Evolutionary conservation across 805 yeast genomes (phyloP).

Genomic region (Metschnikowia similis): DNA sequence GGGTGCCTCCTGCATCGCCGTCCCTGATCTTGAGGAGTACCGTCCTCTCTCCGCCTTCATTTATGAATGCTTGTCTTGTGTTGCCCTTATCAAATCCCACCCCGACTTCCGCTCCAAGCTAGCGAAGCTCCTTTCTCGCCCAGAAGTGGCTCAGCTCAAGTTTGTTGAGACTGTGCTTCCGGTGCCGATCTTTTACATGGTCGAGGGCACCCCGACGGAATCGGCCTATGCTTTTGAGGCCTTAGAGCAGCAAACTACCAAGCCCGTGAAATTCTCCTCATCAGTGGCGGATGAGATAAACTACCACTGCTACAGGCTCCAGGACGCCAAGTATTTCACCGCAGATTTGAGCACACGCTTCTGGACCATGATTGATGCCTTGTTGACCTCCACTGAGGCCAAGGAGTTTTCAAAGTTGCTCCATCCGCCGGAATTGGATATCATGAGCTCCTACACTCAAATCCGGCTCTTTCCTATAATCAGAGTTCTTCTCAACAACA

Average conservation of each 20-base stretch:
- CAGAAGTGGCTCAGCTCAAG: not conserved
- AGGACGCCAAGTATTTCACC: conserved; percentile 47
- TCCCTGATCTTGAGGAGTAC: not conserved
- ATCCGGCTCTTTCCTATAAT: conserved; percentile 34
- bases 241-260: conserved; percentile 5
- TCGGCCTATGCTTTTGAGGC: conserved; percentile 45
- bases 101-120: conserved; percentile 33
- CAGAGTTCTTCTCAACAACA: conserved; percentile 45
- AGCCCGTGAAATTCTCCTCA: conserved; percentile 3
- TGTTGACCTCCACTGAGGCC: conserved; percentile 26
- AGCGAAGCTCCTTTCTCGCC: conserved; percentile 1
- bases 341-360: conserved; percentile 39
- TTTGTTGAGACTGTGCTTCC: conserved; percentile 27
- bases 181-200: conserved; percentile 50
- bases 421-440: conserved; percentile 28
- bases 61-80: conserved; percentile 50
- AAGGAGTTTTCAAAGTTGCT: conserved; percentile 20
- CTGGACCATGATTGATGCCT: conserved; percentile 41
- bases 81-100: conserved; percentile 43
- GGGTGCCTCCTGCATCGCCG: conserved; percentile 3
- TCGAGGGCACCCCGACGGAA: conserved; percentile 48
- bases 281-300: conserved; percentile 51
- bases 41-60: conserved; percentile 15
- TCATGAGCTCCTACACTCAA: conserved; percentile 24
- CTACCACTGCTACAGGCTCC: conserved; percentile 48